These are phyloP conservation scores for Colletotrichum gloeosporioides DNA, from an alignment of 2,329 filamentous ascomycete genomes.

Conservation along the genomic window DNA sequence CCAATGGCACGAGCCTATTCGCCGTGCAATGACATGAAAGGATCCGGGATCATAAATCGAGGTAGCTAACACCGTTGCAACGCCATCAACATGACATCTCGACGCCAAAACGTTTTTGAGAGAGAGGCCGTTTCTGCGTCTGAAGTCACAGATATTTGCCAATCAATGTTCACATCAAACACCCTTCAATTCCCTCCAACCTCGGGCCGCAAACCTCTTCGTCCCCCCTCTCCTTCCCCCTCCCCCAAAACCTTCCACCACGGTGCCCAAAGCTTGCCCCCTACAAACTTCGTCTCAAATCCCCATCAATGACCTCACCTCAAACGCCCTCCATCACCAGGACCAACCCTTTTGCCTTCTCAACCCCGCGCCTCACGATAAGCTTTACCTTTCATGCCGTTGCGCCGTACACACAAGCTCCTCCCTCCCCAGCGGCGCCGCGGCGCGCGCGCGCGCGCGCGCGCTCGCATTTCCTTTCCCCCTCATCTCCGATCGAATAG, in stretches of 20 bases:
- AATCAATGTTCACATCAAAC: neutral
- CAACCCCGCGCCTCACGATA: neutral
- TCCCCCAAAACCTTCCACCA: neutral
- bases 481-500: neutral
- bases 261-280: neutral
- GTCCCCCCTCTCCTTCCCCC: too few relatives aligned
- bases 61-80: accelerated
- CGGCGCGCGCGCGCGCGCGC: too few relatives aligned
- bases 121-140: accelerated
- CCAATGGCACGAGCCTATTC: too few relatives aligned
- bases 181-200: accelerated
- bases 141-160: accelerated
- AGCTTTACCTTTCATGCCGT: neutral
- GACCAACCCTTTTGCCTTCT: neutral
- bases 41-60: neutral
- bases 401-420: neutral
- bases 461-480: neutral
- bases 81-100: neutral
- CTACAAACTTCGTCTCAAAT: neutral
- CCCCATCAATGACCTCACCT: neutral
- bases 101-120: accelerated
- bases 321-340: neutral
- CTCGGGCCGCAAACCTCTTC: neutral
- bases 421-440: neutral
- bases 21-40: accelerated